A percentile compares a stretch with the other conserved stretches of the same genome.
Evolutionary conservation across 2,329 filamentous ascomycete species (phyloP).

Genomic region (Trichoderma simmonsii): DNA sequence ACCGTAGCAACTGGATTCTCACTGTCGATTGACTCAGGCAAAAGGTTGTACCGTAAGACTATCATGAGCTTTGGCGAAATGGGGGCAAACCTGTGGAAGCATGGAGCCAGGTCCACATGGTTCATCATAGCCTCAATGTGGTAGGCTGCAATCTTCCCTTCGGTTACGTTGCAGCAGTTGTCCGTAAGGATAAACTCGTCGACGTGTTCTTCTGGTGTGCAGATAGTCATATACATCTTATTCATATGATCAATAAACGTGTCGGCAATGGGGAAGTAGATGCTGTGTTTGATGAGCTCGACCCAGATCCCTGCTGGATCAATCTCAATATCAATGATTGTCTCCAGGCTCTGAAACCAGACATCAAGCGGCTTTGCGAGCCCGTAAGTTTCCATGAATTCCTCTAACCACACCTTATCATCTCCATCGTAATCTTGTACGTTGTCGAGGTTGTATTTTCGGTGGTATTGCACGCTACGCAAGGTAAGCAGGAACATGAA

Average conservation of each 20-base stretch:
- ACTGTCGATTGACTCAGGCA: background rate
- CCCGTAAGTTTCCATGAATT: background rate
- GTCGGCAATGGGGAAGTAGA: background rate
- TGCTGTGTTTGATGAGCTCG: background rate
- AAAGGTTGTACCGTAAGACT: background rate
- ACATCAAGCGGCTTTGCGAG: background rate
- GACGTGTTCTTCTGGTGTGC: background rate
- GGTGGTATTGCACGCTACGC: background rate
- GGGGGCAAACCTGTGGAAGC: background rate
- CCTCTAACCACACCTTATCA: background rate
- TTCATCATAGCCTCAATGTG: background rate
- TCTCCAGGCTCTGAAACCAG: background rate
- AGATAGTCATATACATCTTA: background rate
- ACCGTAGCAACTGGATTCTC: background rate
- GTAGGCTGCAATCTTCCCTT: background rate
- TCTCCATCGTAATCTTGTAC: background rate
- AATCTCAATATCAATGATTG: background rate
- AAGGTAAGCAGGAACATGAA: slow-evolving; percentile 3
- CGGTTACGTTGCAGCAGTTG: background rate
- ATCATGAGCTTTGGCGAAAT: background rate
- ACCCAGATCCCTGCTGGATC: background rate
- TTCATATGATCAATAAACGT: background rate
- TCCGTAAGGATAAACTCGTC: background rate
- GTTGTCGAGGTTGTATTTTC: background rate
- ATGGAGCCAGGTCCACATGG: background rate